Evolutionary conservation across 2,329 filamentous ascomycete species (phyloP).

Genomic region (Pseudogymnoascus sp.): DNA sequence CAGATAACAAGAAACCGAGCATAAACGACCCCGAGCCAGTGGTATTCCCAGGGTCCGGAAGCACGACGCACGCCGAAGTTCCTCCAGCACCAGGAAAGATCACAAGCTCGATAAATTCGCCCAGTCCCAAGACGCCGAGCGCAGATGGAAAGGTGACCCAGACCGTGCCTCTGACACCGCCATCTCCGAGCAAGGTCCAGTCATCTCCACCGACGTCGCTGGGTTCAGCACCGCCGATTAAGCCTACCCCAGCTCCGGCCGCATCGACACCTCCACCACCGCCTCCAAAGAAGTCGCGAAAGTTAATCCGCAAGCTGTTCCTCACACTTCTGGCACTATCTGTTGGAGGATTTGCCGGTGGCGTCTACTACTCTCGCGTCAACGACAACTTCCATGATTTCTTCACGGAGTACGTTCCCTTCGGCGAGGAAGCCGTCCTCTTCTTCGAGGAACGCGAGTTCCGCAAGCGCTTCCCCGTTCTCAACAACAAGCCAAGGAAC

Average conservation of each 20-base stretch:
- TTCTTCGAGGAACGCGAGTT: constrained; percentile 96
- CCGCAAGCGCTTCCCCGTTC: constrained; percentile 67
- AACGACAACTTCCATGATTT: constrained; percentile 99
- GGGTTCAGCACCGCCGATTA: constrained; percentile 21
- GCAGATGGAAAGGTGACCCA: constrained; percentile 39
- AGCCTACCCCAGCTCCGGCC: constrained; percentile 26
- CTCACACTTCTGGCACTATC: constrained; percentile 69
- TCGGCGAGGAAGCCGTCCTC: constrained; percentile 85
- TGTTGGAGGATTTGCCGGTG: constrained; percentile 71
- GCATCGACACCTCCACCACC: constrained; percentile 27
- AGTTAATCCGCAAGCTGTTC: constrained; percentile 67
- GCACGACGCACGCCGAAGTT: constrained; percentile 28
- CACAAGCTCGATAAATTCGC: constrained; percentile 19
- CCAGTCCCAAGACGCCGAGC: constrained; percentile 27
- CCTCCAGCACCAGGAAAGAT: constrained; percentile 26
- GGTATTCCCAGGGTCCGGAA: constrained; percentile 42
- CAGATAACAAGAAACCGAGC: constrained; percentile 43
- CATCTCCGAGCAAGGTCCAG: constrained; percentile 31
- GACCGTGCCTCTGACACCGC: constrained; percentile 38
- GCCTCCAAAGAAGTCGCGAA: constrained; percentile 39
- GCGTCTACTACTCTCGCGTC: constrained; percentile 85
- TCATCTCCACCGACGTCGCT: constrained; percentile 27
- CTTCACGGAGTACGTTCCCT: constrained; percentile 95
- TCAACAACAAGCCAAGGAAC: constrained; percentile 26
- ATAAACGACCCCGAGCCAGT: constrained; percentile 40